A percentile compares a stretch with the other conserved stretches of the same genome.
phyloP scores from a whole-genome alignment of 768 basidiomycete species.

The Tephrocybe sp. region DNA sequence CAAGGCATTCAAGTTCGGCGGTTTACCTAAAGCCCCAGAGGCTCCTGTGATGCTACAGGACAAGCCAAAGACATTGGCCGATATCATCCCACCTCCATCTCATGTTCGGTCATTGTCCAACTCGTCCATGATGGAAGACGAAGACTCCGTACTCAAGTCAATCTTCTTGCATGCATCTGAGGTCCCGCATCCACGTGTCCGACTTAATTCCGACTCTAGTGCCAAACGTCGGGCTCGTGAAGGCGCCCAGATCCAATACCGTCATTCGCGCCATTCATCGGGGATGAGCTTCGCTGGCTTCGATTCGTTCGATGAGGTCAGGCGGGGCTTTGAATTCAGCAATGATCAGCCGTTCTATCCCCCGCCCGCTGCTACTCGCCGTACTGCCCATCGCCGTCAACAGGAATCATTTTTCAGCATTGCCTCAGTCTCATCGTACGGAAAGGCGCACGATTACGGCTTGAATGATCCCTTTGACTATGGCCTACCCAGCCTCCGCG shows the following conservation, averaged over 20 bases:
- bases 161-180: slow-evolving; percentile 50
- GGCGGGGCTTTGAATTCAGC: slow-evolving; percentile 75
- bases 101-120: slow-evolving; percentile 50
- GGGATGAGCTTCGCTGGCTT: slow-evolving; percentile 69
- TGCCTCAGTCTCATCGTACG: slow-evolving; percentile 80
- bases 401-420: slow-evolving; percentile 71
- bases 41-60: slow-evolving; percentile 21
- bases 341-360: slow-evolving; percentile 67
- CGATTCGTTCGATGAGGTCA: slow-evolving; percentile 76
- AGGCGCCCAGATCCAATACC: slow-evolving; percentile 17
- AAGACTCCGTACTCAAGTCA: slow-evolving; percentile 54
- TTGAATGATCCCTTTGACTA: slow-evolving; percentile 75
- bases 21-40: slow-evolving; percentile 31
- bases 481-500: slow-evolving; percentile 50
- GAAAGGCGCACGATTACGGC: slow-evolving; percentile 63
- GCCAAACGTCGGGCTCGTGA: slow-evolving; percentile 32
- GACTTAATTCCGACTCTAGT: slow-evolving; percentile 44
- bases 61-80: slow-evolving; percentile 60
- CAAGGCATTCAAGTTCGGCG: slow-evolving; percentile 75
- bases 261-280: slow-evolving; percentile 47
- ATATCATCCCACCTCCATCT: slow-evolving; percentile 71
- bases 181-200: slow-evolving; percentile 33
- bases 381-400: slow-evolving; percentile 36
- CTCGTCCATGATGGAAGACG: slow-evolving; percentile 44
- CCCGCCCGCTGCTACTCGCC: slow-evolving; percentile 37